A percentile compares a stretch with the other conserved stretches of the same genome.
Conservation (phyloP, 2,329 filamentous ascomycete species). For the Cordyceps militaris region DNA sequence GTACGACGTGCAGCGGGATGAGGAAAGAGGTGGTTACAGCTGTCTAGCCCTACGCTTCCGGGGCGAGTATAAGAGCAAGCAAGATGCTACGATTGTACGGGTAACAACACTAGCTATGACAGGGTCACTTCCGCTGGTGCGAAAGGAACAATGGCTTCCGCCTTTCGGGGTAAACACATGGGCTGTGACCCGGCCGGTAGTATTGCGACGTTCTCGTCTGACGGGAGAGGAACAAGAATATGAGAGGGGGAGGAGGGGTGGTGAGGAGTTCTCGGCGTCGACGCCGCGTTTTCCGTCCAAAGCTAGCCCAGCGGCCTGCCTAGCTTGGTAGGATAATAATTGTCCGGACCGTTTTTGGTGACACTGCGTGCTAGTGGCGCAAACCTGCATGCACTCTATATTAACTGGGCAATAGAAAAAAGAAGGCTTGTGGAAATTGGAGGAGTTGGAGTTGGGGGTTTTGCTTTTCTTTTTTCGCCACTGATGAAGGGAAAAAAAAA, state of each 20-base stretch:
- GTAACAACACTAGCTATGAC: conserved; percentile 2
- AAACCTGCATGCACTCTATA: neutral
- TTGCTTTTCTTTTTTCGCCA: neutral
- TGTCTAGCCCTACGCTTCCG: neutral
- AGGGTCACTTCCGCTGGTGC: conserved; percentile 13
- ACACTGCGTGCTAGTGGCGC: neutral
- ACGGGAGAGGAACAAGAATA: too few species aligned
- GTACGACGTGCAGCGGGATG: neutral
- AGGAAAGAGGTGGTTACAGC: conserved; percentile 5
- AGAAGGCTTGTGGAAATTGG: neutral
- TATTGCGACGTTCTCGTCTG: conserved; percentile 6
- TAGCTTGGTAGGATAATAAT: too few species aligned
- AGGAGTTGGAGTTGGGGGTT: neutral
- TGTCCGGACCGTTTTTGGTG: too few species aligned
- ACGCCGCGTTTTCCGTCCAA: too few species aligned
- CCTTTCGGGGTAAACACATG: neutral
- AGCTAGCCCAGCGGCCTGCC: too few species aligned
- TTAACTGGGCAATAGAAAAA: too few species aligned
- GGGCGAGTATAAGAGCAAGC: neutral
- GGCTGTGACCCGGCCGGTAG: neutral
- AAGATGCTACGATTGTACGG: neutral
- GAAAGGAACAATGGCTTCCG: neutral
- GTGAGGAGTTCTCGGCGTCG: too few species aligned
- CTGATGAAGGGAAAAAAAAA: neutral
- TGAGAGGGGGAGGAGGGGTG: too few species aligned